phyloP scores from a whole-genome alignment of 1,284 basidiomycete species.

The Cryptococcus sp. region DNA sequence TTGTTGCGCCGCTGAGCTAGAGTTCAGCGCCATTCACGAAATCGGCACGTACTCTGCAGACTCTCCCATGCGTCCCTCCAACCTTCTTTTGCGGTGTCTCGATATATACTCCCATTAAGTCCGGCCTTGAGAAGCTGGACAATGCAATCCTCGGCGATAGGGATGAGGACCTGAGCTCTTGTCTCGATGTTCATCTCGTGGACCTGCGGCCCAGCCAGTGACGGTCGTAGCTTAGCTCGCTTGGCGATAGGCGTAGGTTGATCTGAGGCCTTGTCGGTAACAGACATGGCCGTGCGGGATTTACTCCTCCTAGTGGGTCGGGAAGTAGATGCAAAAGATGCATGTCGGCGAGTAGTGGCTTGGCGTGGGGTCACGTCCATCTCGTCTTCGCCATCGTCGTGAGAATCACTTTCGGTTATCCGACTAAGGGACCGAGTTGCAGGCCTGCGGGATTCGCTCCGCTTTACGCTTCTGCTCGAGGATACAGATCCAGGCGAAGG shows the following conservation, averaged over 20 bases:
- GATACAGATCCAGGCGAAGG: no score
- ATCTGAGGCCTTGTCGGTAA: no score
- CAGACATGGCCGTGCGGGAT: no score
- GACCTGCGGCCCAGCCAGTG: constrained; percentile 13
- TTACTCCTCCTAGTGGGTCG: no score
- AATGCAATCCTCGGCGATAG: constrained; percentile 29
- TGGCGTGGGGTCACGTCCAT: background rate
- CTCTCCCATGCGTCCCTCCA: constrained; percentile 15
- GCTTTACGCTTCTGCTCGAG: no score
- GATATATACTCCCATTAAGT: constrained; percentile 1
- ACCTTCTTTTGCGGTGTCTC: constrained; percentile 3
- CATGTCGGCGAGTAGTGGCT: background rate
- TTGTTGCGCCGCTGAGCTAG: constrained; percentile 18
- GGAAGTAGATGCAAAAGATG: no score
- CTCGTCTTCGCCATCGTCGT: background rate
- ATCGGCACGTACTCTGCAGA: constrained; percentile 15
- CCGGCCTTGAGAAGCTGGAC: constrained; percentile 15
- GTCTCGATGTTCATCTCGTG: constrained; percentile 19
- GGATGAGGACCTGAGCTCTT: constrained; percentile 18
- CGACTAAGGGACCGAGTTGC: no score
- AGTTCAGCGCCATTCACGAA: background rate
- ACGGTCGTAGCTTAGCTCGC: constrained; percentile 10
- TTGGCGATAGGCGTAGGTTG: background rate
- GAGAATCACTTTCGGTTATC: no score
- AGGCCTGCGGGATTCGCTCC: no score